phyloP scores from a whole-genome alignment of 345 rosid genomes.

The Rhodomyrtus tomentosa region DNA sequence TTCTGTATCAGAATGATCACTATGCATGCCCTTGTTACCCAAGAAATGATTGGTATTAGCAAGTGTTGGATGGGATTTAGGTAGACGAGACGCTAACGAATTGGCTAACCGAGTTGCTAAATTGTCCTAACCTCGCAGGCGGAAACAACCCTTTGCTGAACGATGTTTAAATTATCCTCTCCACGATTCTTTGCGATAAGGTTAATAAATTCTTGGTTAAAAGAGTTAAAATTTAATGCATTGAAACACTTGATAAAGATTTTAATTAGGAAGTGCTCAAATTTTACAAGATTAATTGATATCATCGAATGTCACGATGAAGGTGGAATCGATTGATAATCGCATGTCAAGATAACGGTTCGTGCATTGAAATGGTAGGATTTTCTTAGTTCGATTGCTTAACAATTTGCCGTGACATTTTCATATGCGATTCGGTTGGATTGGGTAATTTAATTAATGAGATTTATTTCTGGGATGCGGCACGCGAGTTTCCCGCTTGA shows the following conservation, averaged over 20 bases:
- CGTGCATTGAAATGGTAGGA: not conserved
- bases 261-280: not conserved
- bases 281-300: not conserved
- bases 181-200: not conserved
- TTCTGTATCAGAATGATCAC: too few species aligned
- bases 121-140: too few species aligned
- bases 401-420: not conserved
- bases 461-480: not conserved
- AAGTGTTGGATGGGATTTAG: not conserved
- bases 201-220: not conserved
- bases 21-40: too few species aligned
- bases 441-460: not conserved
- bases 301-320: too few species aligned
- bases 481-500: not conserved
- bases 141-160: too few species aligned
- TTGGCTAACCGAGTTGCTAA: too few species aligned
- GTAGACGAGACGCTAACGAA: not conserved
- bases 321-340: too few species aligned
- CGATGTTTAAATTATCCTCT: not conserved
- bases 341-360: not conserved
- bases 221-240: not conserved
- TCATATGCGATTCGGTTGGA: not conserved
- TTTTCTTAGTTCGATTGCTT: not conserved
- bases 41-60: not conserved
- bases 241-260: not conserved